Evolutionary conservation across 768 basidiomycete species (phyloP), one percentile per base, ranked within the genome.

Genomic region (Daedaleopsis sinensis): DNA sequence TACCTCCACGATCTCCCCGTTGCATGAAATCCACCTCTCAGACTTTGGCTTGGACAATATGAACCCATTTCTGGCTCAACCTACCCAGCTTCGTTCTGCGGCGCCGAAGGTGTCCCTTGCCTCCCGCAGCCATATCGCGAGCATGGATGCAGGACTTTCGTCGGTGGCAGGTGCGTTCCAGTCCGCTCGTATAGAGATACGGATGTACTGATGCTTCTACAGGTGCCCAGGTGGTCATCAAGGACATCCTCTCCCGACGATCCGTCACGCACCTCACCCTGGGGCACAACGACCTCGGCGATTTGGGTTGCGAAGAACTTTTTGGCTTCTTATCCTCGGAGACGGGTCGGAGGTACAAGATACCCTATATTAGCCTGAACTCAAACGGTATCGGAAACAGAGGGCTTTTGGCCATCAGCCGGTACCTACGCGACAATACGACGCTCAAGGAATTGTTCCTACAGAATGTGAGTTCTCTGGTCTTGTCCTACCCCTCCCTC

Each of bases 331-430:
- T 90, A 8, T 61, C 72, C 27, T 87, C 88, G 12, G 69, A 74
- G 6, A 70, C 74, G 18, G 86, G 84, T 19, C 71, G 73, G 59
- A 73, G 70, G 58, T 77, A 84, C 64, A 70, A 68, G 50, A 79
- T 90, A 57, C 72, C 74, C 1, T 83, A 87, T 65, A 82, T 90
- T 36, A 81, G 78, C 61, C 76, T 90, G 57, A 87, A 86, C 54
- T 76, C 78, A 3, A 88, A 86, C 61, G 69, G 70, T 10, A 83
- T 90, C 32, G 82, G 86, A 10, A 78, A 86, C 65, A 69, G 70
- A 38, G 86, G 86, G 6, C 77, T 90, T 5, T 68, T 76, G 49
- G 80, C 83, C n/a, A 80, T 90, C 44, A 68, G 80, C 6, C 68
- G 73, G 42, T 89, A 85, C 68, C 60, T 90, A 35, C 72, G 72